Evolutionary conservation across 495 filamentous ascomycete species (phyloP).

Genomic region (Talaromyces ruber): DNA sequence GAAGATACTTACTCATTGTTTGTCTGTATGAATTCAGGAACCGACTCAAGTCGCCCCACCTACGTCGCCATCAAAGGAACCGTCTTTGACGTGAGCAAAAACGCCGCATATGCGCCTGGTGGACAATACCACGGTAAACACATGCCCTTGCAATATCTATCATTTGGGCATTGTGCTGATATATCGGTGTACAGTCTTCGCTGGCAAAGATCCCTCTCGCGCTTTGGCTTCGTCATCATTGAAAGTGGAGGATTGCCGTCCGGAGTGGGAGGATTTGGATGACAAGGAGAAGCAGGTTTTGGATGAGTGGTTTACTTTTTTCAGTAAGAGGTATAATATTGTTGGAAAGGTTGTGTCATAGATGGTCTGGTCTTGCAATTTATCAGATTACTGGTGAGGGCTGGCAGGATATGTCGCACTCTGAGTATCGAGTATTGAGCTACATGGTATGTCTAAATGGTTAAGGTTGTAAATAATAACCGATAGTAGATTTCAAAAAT

Average conservation of each 20-base stretch:
- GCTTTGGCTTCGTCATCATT: slow-evolving; percentile 80
- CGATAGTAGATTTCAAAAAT: neutral
- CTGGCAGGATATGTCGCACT: neutral
- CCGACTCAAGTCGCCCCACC: slow-evolving; percentile 59
- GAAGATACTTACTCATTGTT: neutral
- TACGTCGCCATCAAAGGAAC: slow-evolving; percentile 95
- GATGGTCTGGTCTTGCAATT: neutral
- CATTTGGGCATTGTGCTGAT: neutral
- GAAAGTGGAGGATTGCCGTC: slow-evolving; percentile 71
- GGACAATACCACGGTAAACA: slow-evolving; percentile 72
- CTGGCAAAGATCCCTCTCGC: slow-evolving; percentile 87
- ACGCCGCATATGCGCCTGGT: slow-evolving; percentile 72
- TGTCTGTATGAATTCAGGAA: slow-evolving; percentile 23
- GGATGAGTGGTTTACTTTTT: slow-evolving; percentile 91
- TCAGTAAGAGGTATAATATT: slow-evolving; percentile 91
- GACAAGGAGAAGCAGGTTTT: slow-evolving; percentile 84
- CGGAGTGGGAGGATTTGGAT: slow-evolving; percentile 76
- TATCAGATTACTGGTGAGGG: neutral
- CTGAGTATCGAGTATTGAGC: neutral
- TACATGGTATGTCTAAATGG: neutral
- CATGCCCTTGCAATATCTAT: slow-evolving; percentile 12
- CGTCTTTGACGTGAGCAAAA: slow-evolving; percentile 88
- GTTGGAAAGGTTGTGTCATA: slow-evolving; percentile 63
- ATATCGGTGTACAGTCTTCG: slow-evolving; percentile 58
- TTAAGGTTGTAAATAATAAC: neutral